A percentile compares a stretch with the other conserved stretches of the same genome.
phyloP scores from a whole-genome alignment of 2,329 filamentous ascomycete genomes.

The Monilinia fructigena region DNA sequence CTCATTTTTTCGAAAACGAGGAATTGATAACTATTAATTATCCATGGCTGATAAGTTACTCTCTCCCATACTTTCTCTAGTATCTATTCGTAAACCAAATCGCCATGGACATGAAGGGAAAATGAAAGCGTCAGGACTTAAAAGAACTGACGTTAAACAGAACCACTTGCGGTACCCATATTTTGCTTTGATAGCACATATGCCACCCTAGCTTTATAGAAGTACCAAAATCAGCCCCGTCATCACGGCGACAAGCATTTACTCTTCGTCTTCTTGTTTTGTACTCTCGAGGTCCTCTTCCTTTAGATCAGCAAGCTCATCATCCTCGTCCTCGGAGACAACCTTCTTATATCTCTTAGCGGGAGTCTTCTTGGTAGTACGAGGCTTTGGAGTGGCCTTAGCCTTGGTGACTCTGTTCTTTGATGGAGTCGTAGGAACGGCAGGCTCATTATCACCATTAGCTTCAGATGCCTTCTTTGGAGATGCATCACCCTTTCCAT shows the following conservation, averaged over 20 bases:
- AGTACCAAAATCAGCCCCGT: not conserved
- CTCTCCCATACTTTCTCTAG: not conserved
- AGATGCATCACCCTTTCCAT: not conserved
- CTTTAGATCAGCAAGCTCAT: slow-evolving; percentile 14
- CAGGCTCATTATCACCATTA: slow-evolving; percentile 20
- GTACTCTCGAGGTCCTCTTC: slow-evolving; percentile 9
- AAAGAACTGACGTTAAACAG: slow-evolving; percentile 1
- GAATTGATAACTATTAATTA: slow-evolving; percentile 2
- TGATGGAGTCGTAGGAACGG: slow-evolving; percentile 18
- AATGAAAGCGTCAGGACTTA: not conserved
- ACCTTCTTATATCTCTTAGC: slow-evolving; percentile 26
- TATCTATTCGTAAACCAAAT: not conserved
- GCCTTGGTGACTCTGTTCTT: slow-evolving; percentile 26
- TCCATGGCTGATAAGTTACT: slow-evolving; percentile 8
- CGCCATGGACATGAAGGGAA: not conserved
- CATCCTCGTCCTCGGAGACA: not conserved
- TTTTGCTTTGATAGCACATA: not conserved
- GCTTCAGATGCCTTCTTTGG: slow-evolving; percentile 20
- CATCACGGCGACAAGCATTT: not conserved
- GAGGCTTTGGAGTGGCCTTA: slow-evolving; percentile 8
- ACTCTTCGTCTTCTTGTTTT: slow-evolving; percentile 5
- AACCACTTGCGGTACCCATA: slow-evolving; percentile 6
- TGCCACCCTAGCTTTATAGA: not conserved
- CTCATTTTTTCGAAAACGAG: not conserved
- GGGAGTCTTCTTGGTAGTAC: slow-evolving; percentile 25